Evolutionary conservation across 257 asterid genomes (phyloP), one percentile per base, ranked within the genome.

Genomic region (Voacanga thouarsii): DNA sequence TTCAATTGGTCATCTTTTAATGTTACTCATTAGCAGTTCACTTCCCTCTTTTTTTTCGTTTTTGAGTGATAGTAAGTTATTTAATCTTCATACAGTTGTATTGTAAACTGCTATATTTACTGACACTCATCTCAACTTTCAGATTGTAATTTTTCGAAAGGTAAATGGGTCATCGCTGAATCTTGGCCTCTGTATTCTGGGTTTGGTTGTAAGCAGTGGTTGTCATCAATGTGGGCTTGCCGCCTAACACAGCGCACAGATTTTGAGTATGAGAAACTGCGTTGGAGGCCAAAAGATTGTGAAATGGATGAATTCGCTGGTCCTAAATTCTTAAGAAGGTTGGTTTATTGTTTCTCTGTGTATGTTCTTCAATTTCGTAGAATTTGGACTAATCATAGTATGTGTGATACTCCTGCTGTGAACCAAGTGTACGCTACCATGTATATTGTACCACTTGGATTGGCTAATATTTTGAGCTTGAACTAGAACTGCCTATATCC

Each of bases 191-290:
- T 93, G 76, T 93, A 93, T 88, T 89, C 97, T 81, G 98, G 98
- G 78, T 83, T 61, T 79, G 94, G 89, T 61, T 93, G 98, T 83
- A 88, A 91, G 78, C 93, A 86, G 84, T 91, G 98, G 98, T 84
- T 93, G 83, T 93, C 98, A 30, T 24, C 92, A 44, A 93, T 93
- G 98, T 93, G 98, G 98, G 96, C 96, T 82, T 93, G 98, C 83
- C 98, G 89, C 74, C 87, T 90, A 81, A 93, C 96, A 64, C 97
- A 93, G 78, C 94, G 97, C 78, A 85, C 81, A 59, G 96, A 93
- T 88, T 93, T 93, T 86, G 96, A 90, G 78, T 91, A 91, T 37
- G 98, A 93, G 86, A 91, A 90, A 81, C 77, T 93, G 75, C 91
- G 89, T 12, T 93, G 97, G 98, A 82, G 75, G 67, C 97, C 97